Percentiles rank a stretch among this genome's conserved stretches.
These are phyloP conservation scores for Solanum habrochaites DNA, from an alignment of 257 asterid genomes.

Conservation along the genomic window DNA sequence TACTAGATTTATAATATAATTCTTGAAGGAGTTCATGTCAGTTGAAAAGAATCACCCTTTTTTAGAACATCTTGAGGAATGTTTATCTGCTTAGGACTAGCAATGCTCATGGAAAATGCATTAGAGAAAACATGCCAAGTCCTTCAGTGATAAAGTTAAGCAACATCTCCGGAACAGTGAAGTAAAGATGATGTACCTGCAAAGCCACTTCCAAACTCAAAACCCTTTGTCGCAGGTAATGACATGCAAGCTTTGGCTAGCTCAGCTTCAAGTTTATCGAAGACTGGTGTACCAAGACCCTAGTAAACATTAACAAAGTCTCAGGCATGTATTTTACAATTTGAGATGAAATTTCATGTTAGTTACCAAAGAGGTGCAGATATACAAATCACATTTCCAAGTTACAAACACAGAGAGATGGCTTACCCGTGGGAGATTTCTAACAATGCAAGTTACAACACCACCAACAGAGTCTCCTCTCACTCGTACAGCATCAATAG, in stretches of 20 bases:
- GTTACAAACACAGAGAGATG: neutral
- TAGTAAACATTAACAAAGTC: constrained; percentile 12
- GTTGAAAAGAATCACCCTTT: neutral
- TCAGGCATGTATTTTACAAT: neutral
- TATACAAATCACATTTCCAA: neutral
- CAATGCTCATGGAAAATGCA: neutral
- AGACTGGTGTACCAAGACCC: constrained; percentile 99
- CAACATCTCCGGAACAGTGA: neutral
- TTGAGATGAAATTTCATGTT: neutral
- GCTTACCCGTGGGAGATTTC: constrained; percentile 81
- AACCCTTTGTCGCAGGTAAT: constrained; percentile 94
- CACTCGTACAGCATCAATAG: constrained; percentile 88
- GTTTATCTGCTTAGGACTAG: neutral
- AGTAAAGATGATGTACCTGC: constrained; percentile 38
- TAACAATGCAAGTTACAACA: constrained; percentile 92
- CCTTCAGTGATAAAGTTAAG: neutral
- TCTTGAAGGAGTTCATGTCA: neutral
- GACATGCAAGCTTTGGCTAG: constrained; percentile 90
- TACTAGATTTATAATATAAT: neutral
- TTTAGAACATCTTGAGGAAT: neutral
- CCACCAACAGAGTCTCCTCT: constrained; percentile 98
- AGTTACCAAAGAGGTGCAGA: neutral
- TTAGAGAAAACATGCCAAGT: neutral
- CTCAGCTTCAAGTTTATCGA: constrained; percentile 98
- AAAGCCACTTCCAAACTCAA: constrained; percentile 96